These are phyloP conservation scores for Lactarius indigo DNA, from an alignment of 768 basidiomycete species.

Conservation along the genomic window DNA sequence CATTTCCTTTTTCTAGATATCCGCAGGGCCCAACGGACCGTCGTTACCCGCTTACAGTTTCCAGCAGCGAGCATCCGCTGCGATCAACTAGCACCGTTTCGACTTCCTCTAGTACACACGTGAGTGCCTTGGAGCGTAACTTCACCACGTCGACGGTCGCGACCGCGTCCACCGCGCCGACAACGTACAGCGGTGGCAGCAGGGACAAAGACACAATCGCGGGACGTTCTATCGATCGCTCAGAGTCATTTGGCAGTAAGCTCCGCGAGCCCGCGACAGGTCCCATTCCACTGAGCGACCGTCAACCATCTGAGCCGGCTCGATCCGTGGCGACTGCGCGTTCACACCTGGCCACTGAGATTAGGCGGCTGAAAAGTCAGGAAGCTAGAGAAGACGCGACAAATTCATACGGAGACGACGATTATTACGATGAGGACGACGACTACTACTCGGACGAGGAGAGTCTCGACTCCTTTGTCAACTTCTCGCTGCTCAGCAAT, in stretches of 20 bases:
- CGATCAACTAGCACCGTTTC: slow-evolving; percentile 22
- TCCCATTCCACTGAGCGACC: slow-evolving; percentile 2
- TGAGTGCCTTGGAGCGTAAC: slow-evolving; percentile 21
- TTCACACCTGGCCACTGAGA: slow-evolving; percentile 23
- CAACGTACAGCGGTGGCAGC: slow-evolving; percentile 10
- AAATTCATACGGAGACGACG: slow-evolving; percentile 42
- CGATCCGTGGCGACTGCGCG: slow-evolving; percentile 21
- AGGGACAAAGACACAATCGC: slow-evolving; percentile 9
- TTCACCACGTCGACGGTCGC: slow-evolving; percentile 20
- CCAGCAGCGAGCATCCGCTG: slow-evolving; percentile 16
- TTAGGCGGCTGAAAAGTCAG: slow-evolving; percentile 33
- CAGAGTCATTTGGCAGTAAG: slow-evolving; percentile 14
- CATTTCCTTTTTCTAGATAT: slow-evolving; percentile 6
- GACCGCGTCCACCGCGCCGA: slow-evolving; percentile 16
- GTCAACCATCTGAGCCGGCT: slow-evolving; percentile 11
- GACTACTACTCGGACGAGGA: slow-evolving; percentile 51
- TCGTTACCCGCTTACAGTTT: slow-evolving; percentile 8
- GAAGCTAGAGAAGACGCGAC: slow-evolving; percentile 33
- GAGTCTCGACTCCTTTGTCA: slow-evolving; percentile 75
- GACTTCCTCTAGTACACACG: slow-evolving; percentile 16
- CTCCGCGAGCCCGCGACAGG: neutral
- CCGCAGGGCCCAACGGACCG: neutral
- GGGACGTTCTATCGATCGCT: slow-evolving; percentile 3
- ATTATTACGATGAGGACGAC: slow-evolving; percentile 43
- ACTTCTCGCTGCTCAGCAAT: slow-evolving; percentile 83